These are phyloP conservation scores for Solanum chaucha DNA, from an alignment of 257 asterid species.

Conservation along the genomic window DNA sequence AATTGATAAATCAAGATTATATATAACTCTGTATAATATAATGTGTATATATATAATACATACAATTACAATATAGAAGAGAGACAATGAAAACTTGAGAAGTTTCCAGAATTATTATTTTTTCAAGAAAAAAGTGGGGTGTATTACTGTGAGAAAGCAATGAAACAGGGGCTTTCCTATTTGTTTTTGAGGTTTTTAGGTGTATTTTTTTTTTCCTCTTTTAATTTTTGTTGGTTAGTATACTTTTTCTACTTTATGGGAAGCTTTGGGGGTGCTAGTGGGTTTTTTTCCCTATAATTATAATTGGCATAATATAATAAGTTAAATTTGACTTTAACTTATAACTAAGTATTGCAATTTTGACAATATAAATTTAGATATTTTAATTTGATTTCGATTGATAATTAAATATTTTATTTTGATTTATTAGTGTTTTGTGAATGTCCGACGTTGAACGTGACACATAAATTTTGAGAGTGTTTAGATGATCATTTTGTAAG, in stretches of 20 bases:
- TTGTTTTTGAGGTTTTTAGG: slow-evolving; percentile 4
- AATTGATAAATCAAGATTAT: not conserved
- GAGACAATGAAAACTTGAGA: not conserved
- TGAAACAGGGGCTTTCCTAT: not conserved
- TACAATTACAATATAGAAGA: not conserved
- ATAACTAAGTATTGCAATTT: too few species aligned
- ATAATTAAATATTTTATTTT: too few species aligned
- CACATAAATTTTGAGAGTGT: not conserved
- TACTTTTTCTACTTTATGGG: not conserved
- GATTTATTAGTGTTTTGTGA: too few species aligned
- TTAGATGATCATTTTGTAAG: too few species aligned
- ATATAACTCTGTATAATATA: not conserved
- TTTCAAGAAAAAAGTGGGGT: not conserved
- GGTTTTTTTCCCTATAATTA: not conserved
- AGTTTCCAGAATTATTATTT: not conserved
- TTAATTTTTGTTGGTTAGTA: not conserved
- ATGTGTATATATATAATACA: not conserved
- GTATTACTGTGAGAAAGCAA: not conserved
- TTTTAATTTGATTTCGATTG: not conserved
- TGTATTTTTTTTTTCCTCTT: not conserved
- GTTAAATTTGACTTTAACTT: too few species aligned
- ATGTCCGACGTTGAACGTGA: not conserved
- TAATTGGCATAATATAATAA: too few species aligned
- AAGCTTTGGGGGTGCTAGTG: not conserved
- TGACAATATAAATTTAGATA: too few species aligned